Evolutionary conservation across 2,329 filamentous ascomycete species (phyloP).

Genomic region (Pseudovirgaria hyperparasitica): DNA sequence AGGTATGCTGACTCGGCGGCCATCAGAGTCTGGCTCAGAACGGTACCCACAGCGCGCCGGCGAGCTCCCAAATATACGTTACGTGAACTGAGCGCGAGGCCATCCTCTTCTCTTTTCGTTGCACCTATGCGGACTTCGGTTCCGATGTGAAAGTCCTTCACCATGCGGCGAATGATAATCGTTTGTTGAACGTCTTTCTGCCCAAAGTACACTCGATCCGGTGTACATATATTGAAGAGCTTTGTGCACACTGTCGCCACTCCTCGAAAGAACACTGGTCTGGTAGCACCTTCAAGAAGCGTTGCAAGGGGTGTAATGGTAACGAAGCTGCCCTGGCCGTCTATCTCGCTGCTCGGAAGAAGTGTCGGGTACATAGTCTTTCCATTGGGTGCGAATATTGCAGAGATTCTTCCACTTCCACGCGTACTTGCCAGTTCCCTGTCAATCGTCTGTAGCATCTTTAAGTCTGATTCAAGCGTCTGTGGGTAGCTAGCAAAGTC

Average conservation of each 20-base stretch:
- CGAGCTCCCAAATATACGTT: slow-evolving; percentile 83
- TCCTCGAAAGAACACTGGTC: slow-evolving; percentile 91
- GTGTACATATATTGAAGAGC: slow-evolving; percentile 69
- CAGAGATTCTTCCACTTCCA: slow-evolving; percentile 53
- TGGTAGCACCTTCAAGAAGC: slow-evolving; percentile 68
- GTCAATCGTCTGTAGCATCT: slow-evolving; percentile 55
- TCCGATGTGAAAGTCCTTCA: slow-evolving; percentile 74
- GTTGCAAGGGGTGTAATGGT: slow-evolving; percentile 75
- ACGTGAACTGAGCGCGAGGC: slow-evolving; percentile 79
- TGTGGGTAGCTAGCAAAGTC: slow-evolving; percentile 82
- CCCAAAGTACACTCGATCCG: slow-evolving; percentile 79
- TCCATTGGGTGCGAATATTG: slow-evolving; percentile 77
- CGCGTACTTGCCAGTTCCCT: slow-evolving; percentile 45
- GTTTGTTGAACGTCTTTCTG: slow-evolving; percentile 98
- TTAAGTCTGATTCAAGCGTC: slow-evolving; percentile 71
- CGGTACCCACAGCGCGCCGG: slow-evolving; percentile 57
- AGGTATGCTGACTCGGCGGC: slow-evolving; percentile 58
- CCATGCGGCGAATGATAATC: slow-evolving; percentile 74
- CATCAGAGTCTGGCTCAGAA: slow-evolving; percentile 56
- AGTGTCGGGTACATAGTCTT: slow-evolving; percentile 79
- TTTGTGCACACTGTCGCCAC: slow-evolving; percentile 97
- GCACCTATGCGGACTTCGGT: slow-evolving; percentile 60
- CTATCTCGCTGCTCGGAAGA: slow-evolving; percentile 56
- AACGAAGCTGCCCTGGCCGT: slow-evolving; percentile 77
- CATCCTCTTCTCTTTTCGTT: slow-evolving; percentile 67